Evolutionary conservation across 1,284 basidiomycete species (phyloP), one percentile per base, ranked within the genome.

Genomic region (Pholiota adiposa): DNA sequence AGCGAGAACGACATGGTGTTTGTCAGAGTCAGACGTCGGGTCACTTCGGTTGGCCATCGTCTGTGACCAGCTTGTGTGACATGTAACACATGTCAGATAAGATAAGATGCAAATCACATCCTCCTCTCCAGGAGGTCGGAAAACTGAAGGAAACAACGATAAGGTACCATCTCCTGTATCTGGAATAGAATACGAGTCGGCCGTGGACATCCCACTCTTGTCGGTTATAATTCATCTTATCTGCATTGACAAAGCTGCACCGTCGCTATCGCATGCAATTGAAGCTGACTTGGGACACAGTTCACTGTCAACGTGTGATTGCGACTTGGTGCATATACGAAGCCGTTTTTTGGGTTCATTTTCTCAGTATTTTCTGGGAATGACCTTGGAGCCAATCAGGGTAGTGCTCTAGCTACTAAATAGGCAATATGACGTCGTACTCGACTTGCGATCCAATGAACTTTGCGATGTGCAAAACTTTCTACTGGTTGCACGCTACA

Each of bases 1-100:
- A 69, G 50, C 43, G 69, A 62, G 34, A 70, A 53, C 41, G 67
- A 66, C 70, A 71, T 72, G 51, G 48, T 55, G 27, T 16, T 38
- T 16, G 3, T 38, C 8, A 21, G 34, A 21, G 50, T 48, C 36
- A 33, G 46, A 53, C 27, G 50, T 58, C 62, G 62, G 60, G 62
- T 58, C 51, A 58, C 63, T 48, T 46, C 60, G 60, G 60, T 56
- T 41, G 14, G 34, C 33, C 36, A 16, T 11, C 8, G 18, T 21
- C n/a, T 40, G 54, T 56, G 46, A 56, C 44, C 21, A 25, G 7
- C 3, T 19, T n/a, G 23, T 21, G 48, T 50, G 18, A 40, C 21
- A 27, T 2, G 33, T 50, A 33, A 56, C 54, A 34, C 19, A 3
- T 18, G 5, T 12, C 3, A 12, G 19, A 50, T 34, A 50, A 34